These are phyloP conservation scores for Ogataea haglerorum DNA, from an alignment of 805 yeast species.

Conservation along the genomic window DNA sequence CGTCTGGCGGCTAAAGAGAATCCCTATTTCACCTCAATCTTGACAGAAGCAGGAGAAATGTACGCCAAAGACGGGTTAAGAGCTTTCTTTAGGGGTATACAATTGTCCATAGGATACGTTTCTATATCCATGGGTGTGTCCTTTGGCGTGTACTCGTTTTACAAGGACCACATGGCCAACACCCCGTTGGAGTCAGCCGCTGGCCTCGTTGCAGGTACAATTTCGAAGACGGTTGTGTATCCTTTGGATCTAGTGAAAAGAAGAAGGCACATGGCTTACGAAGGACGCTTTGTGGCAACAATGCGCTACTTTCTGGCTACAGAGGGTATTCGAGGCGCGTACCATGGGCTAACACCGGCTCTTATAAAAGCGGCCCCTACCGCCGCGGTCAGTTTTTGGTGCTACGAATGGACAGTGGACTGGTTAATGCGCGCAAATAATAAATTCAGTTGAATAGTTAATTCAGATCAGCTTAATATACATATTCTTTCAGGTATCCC, in stretches of 20 bases:
- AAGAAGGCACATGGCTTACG: slow-evolving; percentile 58
- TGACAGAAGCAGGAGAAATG: slow-evolving; percentile 35
- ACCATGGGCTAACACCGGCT: slow-evolving; percentile 71
- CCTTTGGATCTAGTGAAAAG: slow-evolving; percentile 85
- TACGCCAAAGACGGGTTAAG: slow-evolving; percentile 33
- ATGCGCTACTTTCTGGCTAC: slow-evolving; percentile 38
- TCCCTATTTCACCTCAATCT: slow-evolving; percentile 33
- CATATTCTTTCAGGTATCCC: slow-evolving; percentile 23
- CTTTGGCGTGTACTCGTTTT: slow-evolving; percentile 63
- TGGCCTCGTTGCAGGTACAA: slow-evolving; percentile 72
- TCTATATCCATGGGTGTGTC: slow-evolving; percentile 71
- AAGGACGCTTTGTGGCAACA: slow-evolving; percentile 23
- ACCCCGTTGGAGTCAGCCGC: slow-evolving; percentile 53
- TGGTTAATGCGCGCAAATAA: slow-evolving; percentile 17
- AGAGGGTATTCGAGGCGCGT: slow-evolving; percentile 69
- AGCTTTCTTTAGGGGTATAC: slow-evolving; percentile 51
- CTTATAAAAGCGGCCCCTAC: slow-evolving; percentile 79
- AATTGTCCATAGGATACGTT: slow-evolving; percentile 56
- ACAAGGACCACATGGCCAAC: slow-evolving; percentile 36
- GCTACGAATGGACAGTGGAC: slow-evolving; percentile 31
- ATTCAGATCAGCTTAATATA: slow-evolving; percentile 9
- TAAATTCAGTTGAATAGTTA: background rate
- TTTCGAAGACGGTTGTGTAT: slow-evolving; percentile 70
- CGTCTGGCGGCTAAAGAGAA: slow-evolving; percentile 66
- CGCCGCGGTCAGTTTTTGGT: slow-evolving; percentile 38